Base-by-base conservation (phyloP, 179 eudicot species). In the Nepenthes alata region DNA sequence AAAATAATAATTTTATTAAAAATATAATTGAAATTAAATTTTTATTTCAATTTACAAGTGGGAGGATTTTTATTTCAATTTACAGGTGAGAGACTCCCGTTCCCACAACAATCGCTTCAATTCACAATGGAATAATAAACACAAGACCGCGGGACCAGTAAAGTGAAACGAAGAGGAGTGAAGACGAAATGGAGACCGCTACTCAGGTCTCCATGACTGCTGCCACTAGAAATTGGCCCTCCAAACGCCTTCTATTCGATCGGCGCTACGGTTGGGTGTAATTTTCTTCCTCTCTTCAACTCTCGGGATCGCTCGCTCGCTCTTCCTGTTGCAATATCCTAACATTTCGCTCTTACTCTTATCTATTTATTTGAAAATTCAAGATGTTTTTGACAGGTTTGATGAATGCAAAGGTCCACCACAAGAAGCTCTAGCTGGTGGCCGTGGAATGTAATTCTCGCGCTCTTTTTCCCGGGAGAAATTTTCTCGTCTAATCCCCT, bases 181-280 rank as follows among this genome's bases (percentile, higher is more conserved):
- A 25, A 25, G 25, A 25, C 25, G 25, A 25, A 25, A 25, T 25
- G 25, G 25, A 25, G 25, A 25, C 25, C 25, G 25, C 25, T 0
- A 25, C 45, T 41, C 45, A 41, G 45, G 45, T 41, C 45, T 41
- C 45, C 45, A 25, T 25, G 25, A 7, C 45, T 41, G 45, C 45
- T 2, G 8, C 53, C 53, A 1, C 53, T 11, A 11, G 4, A 4
- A 50, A 11, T 7, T 3, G 13, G 53, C 15, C 35, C 14, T 45
- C 47, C 15, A 81, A 73, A 53, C 73, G 85, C 71, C 78, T 81
- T 58, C 47, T 75, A 9, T 76, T 78, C 65, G 86, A 81, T 77
- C 80, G 81, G 14, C 83, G 86, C 37, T 81, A 81, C 54, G 86
- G 86, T 36, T 81, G 83, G 83, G 77, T 78, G 80, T 78, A 35